A percentile compares a stretch with the other conserved stretches of the same genome.
phyloP scores from a whole-genome alignment of 2,329 filamentous ascomycete genomes.

The Ophiocordyceps australis region DNA sequence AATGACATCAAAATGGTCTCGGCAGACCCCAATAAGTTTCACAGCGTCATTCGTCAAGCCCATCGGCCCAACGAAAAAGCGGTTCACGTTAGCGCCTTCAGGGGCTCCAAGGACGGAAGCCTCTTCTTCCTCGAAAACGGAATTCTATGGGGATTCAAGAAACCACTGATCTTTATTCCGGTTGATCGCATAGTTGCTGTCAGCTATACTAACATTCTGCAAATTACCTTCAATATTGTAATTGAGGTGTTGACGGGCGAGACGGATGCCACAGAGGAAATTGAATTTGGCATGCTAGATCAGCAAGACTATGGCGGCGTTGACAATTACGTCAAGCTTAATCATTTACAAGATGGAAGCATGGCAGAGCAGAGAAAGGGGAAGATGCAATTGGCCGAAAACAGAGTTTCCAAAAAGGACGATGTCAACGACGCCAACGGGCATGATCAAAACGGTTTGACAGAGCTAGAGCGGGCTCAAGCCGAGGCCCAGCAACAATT shows the following conservation, averaged over 20 bases:
- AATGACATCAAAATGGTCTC: slow-evolving; percentile 29
- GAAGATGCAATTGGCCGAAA: slow-evolving; percentile 43
- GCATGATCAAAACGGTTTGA: slow-evolving; percentile 20
- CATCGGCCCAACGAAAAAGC: slow-evolving; percentile 43
- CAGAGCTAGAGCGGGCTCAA: slow-evolving; percentile 30
- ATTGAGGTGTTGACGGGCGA: slow-evolving; percentile 36
- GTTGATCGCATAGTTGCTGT: slow-evolving; percentile 40
- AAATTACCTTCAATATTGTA: slow-evolving; percentile 50
- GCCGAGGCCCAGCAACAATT: slow-evolving; percentile 31
- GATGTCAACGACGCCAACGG: slow-evolving; percentile 16
- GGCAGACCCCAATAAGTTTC: slow-evolving; percentile 36
- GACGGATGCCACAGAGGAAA: slow-evolving; percentile 33
- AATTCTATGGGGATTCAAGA: slow-evolving; percentile 55
- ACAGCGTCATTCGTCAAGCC: slow-evolving; percentile 34
- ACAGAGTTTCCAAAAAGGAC: slow-evolving; percentile 29
- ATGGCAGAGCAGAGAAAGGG: slow-evolving; percentile 51
- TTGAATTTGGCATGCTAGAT: slow-evolving; percentile 53
- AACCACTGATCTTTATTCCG: slow-evolving; percentile 46
- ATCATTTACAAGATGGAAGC: slow-evolving; percentile 46
- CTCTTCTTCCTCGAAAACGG: slow-evolving; percentile 49
- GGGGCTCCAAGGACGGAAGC: slow-evolving; percentile 50
- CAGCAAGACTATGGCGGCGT: slow-evolving; percentile 49
- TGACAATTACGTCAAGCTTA: slow-evolving; percentile 41
- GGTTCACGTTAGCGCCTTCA: slow-evolving; percentile 47
- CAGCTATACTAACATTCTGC: slow-evolving; percentile 50